Evolutionary conservation across 306 rosid species (phyloP).

Genomic region (Geum urbanum): DNA sequence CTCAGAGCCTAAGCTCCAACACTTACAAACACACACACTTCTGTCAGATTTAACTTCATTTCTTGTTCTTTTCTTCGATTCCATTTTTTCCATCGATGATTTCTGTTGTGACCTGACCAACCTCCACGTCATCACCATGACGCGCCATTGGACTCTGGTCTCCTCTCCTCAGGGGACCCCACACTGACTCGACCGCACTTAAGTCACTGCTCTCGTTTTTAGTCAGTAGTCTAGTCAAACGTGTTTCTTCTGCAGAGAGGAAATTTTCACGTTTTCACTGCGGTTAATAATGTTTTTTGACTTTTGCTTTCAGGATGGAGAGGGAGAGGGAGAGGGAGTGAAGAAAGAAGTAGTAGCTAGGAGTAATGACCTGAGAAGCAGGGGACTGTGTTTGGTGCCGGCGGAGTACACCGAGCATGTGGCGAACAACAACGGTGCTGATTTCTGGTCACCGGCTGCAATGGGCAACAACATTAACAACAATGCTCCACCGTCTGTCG

Average conservation of each 20-base stretch:
- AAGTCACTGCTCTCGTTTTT: background rate
- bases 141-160: background rate
- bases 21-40: background rate
- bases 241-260: too few relatives aligned
- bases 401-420: conserved; percentile 63
- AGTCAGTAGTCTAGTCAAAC: conserved; percentile 2
- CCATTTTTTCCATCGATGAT: conserved; percentile 4
- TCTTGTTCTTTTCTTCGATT: too few relatives aligned
- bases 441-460: conserved; percentile 73
- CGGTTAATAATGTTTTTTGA: background rate
- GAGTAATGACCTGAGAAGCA: conserved; percentile 44
- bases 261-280: too few relatives aligned
- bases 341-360: conserved; percentile 7
- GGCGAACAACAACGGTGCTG: conserved; percentile 72
- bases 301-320: conserved; percentile 29
- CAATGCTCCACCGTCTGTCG: conserved; percentile 20
- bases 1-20: too few relatives aligned
- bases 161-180: background rate
- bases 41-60: conserved; percentile 1
- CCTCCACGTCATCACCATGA: background rate
- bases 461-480: conserved; percentile 34
- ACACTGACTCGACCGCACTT: too few relatives aligned
- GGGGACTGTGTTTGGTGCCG: conserved; percentile 77
- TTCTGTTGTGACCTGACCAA: background rate
- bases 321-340: conserved; percentile 28